Base-by-base conservation (phyloP, 148 eudicot genomes). In the Drosera capensis region DNA sequence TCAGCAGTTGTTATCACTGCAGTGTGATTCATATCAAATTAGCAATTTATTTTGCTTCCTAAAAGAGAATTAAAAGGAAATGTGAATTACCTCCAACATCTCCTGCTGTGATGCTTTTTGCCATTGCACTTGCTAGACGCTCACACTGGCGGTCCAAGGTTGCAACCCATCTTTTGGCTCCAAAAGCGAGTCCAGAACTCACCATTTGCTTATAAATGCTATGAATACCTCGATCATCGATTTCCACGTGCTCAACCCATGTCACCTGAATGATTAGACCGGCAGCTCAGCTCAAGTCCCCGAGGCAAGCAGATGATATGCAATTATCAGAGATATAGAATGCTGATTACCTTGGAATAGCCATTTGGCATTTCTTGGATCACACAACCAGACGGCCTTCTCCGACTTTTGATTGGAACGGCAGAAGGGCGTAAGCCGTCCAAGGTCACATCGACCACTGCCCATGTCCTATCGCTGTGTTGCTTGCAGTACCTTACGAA, bases 221-320 rank as follows among this genome's bases (percentile, higher is more conserved):
- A 26, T 40, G 70, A 45, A 54, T 55, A 3, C 37, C 63, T 9
- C 48, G 46, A 22, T 61, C 68, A 4, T 75, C 70, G 20, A 71
- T 51, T 25, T 73, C 80, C 4, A 68, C 85, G 39, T 78, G 85
- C 36, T 78, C 85, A 20, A 78, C 49, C 85, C 85, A 78, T 13
- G 66, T 78, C 24, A 78, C 67, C 85, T 78, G 25, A 24, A 9
- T 15, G n/a, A 40, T 40, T 6, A 15, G n/a, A n/a, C n/a, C n/a
- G n/a, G n/a, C n/a, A n/a, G n/a, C n/a, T n/a, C n/a, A n/a, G n/a
- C n/a, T n/a, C 36, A 31, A 14, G 36, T 31, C 7, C 9, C 7
- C 36, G 14, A 31, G 14, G 36, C 36, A 31, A 31, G 36, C 20
- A 54, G 12, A 17, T 9, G 2, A 26, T 40, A 31, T 31, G 36